Base-by-base conservation (phyloP, 202 grass and related monocot genomes). In the Elaeis oleifera region DNA sequence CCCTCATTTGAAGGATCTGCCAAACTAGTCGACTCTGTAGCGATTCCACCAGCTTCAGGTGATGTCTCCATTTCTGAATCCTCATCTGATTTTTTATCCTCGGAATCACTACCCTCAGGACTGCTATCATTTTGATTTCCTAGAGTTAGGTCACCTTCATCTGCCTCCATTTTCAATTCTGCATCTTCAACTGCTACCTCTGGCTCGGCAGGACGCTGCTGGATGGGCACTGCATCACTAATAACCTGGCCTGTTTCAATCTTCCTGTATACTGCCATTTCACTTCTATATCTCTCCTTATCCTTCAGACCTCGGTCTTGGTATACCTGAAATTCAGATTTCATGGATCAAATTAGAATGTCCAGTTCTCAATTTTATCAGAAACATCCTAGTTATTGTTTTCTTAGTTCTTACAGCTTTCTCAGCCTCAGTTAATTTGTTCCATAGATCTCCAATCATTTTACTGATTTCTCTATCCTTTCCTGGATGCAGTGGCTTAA, bases 381-480 rank as follows among this genome's bases (percentile, higher is more conserved):
- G 70, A 11, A 13, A 61, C 4, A 39, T 13, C 3, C 7, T 16
- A 56, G 14, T n/a, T 22, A 21, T 55, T 16, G 16, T 63, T 31
- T 14, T 7, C 61, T 24, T 44, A 54, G 22, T 22, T 72, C 88
- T 99, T 94, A 99, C 94, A 71, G 89, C 82, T 82, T 89, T 99
- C 4, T 99, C 88, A 84, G 75, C 69, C 56, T 87, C 80, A 49
- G 77, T 65, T 74, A 99, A 64, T 68, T 59, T 70, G 58, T 74
- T 99, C 94, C 94, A 99, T 23, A 67, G 82, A 63, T 87, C 88
- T 50, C 94, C 85, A 51, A 99, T 99, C 66, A 89, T 94, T 73
- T 83, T 82, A 70, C 94, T 94, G 54, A 99, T 99, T 20, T 89
- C 59, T 39, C 85, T 83, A 49, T 99, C 94, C 74, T 79, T 79